Evolutionary conservation across 1,284 basidiomycete genomes (phyloP).

Genomic region (Ustilago cynodontis): DNA sequence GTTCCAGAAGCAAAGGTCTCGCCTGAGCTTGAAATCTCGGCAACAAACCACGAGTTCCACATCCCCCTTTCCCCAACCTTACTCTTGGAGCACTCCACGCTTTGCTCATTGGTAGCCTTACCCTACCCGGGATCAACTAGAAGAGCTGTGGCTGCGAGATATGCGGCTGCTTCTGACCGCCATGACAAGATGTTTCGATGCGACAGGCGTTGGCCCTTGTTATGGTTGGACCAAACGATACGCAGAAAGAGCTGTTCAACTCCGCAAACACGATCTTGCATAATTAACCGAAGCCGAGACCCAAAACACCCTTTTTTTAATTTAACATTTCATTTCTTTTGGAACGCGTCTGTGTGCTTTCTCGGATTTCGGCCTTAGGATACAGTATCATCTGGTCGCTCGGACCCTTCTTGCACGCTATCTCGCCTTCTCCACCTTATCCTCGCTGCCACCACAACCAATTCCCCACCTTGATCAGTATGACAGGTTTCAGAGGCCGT

Average conservation of each 20-base stretch:
- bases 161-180: not conserved
- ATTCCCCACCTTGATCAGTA: not conserved
- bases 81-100: too few species aligned
- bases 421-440: not conserved
- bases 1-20: not conserved
- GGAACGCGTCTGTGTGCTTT: not conserved
- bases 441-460: not conserved
- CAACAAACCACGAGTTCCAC: not conserved
- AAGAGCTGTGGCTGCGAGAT: too few species aligned
- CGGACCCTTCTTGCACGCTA: conserved; percentile 4
- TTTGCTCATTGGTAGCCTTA: too few species aligned
- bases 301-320: conserved; percentile 15
- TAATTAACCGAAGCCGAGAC: conserved; percentile 32
- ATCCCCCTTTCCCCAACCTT: not conserved
- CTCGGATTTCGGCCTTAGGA: conserved; percentile 15
- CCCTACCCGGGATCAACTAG: too few species aligned
- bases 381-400: not conserved
- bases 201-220: not conserved
- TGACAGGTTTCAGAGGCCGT: conserved; percentile 25
- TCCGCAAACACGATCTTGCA: conserved; percentile 25
- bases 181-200: not conserved
- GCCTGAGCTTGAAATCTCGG: conserved; percentile 3
- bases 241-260: conserved; percentile 24
- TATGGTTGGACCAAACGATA: not conserved
- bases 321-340: not conserved